phyloP scores from a whole-genome alignment of 176 grass and related monocot species.

The Areca catechu region DNA sequence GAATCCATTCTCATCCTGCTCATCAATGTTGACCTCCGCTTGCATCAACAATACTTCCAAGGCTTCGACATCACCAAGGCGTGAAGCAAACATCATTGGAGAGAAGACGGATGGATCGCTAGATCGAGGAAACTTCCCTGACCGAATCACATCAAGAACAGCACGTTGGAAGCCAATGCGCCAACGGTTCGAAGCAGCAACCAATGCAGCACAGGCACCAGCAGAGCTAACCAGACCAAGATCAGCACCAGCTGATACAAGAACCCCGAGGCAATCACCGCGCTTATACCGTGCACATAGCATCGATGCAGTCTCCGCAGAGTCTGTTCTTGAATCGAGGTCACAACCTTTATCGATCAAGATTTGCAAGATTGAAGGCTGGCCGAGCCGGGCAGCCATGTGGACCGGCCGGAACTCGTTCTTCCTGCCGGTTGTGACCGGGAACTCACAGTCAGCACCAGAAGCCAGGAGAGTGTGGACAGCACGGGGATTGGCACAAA shows the following conservation, averaged over 20 bases:
- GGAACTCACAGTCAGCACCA: conserved; percentile 42
- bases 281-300: conserved; percentile 38
- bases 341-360: conserved; percentile 49
- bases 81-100: conserved; percentile 43
- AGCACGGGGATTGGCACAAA: conserved; percentile 57
- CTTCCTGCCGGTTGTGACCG: conserved; percentile 45
- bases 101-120: conserved; percentile 62
- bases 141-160: conserved; percentile 34
- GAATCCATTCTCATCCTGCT: conserved; percentile 48
- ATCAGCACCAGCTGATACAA: conserved; percentile 52
- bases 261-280: conserved; percentile 57
- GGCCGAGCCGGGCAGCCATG: conserved; percentile 57
- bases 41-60: conserved; percentile 48
- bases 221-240: conserved; percentile 47
- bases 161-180: conserved; percentile 32
- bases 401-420: conserved; percentile 50
- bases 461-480: conserved; percentile 49
- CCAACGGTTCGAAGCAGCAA: conserved; percentile 46
- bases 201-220: conserved; percentile 32
- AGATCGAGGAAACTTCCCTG: conserved; percentile 43
- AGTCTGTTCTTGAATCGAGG: conserved; percentile 47
- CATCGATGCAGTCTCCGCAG: conserved; percentile 44
- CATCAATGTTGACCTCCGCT: conserved; percentile 44
- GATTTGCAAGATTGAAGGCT: conserved; percentile 42
- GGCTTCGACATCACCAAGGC: conserved; percentile 38